A percentile compares a stretch with the other conserved stretches of the same genome.
These are phyloP conservation scores for Candida namnaoensis DNA, from an alignment of 805 yeast species.

Conservation along the genomic window DNA sequence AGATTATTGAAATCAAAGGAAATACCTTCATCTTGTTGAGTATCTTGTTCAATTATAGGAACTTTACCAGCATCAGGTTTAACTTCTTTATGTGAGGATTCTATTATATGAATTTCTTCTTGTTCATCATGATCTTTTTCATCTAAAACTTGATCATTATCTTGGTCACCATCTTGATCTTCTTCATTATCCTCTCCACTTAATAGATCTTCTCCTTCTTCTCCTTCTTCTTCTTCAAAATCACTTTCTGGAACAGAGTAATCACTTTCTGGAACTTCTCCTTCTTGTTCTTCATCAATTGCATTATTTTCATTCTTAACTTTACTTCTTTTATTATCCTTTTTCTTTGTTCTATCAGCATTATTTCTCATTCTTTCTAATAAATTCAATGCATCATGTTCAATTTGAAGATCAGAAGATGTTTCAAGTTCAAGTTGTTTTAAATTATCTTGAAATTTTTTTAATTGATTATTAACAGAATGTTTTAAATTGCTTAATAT, in stretches of 20 bases:
- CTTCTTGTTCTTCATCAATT: constrained; percentile 4
- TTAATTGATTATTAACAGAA: background rate
- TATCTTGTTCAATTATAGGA: background rate
- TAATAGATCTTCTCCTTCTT: constrained; percentile 13
- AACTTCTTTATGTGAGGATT: background rate
- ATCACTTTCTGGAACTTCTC: constrained; percentile 15
- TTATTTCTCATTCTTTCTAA: background rate
- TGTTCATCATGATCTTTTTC: constrained; percentile 8
- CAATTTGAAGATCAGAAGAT: too few species aligned
- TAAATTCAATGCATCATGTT: background rate
- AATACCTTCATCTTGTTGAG: background rate
- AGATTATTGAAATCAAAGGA: background rate
- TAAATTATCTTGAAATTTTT: background rate
- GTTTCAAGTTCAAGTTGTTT: background rate
- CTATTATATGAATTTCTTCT: background rate
- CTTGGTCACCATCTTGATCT: constrained; percentile 10
- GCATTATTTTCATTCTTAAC: constrained; percentile 3
- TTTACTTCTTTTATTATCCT: constrained; percentile 7
- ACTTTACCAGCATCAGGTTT: too few species aligned
- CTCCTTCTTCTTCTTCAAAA: constrained; percentile 4
- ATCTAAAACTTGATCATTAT: constrained; percentile 9
- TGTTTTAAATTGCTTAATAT: too few species aligned
- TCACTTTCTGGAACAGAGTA: constrained; percentile 7
- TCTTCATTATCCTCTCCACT: constrained; percentile 16
- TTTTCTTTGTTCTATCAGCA: constrained; percentile 17